These are phyloP conservation scores for Sclerotinia glacialis DNA, from an alignment of 2,329 filamentous ascomycete species.

Conservation along the genomic window DNA sequence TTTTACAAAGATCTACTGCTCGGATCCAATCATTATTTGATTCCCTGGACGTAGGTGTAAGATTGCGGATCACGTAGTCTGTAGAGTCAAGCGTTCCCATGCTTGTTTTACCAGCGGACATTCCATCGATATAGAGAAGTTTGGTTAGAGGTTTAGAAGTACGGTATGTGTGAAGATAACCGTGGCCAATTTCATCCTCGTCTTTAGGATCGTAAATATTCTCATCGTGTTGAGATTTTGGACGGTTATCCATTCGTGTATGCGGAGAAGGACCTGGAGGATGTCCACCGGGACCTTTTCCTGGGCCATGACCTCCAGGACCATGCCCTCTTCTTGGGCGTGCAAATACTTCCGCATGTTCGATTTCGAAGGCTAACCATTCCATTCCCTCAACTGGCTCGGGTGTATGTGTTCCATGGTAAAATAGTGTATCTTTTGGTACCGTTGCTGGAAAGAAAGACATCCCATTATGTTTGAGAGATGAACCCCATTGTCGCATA, in stretches of 20 bases:
- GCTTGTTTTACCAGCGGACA: slow-evolving; percentile 61
- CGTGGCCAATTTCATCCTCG: slow-evolving; percentile 35
- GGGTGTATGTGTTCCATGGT: slow-evolving; percentile 57
- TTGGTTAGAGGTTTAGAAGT: slow-evolving; percentile 53
- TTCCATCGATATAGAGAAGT: slow-evolving; percentile 69
- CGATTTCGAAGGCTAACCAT: slow-evolving; percentile 75
- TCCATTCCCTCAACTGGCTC: slow-evolving; percentile 54
- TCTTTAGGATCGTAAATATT: not conserved
- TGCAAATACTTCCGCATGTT: slow-evolving; percentile 68
- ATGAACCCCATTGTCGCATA: slow-evolving; percentile 71
- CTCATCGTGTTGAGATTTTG: not conserved
- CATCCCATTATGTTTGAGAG: slow-evolving; percentile 73
- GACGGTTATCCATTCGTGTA: not conserved
- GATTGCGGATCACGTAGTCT: slow-evolving; percentile 53
- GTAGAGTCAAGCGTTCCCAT: slow-evolving; percentile 68
- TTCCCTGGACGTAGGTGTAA: not conserved
- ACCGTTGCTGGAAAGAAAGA: slow-evolving; percentile 65
- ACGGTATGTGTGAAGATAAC: slow-evolving; percentile 66
- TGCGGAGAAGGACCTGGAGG: slow-evolving; percentile 21
- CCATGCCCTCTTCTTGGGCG: slow-evolving; percentile 23
- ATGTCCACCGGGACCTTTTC: slow-evolving; percentile 2
- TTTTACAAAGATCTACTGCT: slow-evolving; percentile 54
- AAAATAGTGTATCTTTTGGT: slow-evolving; percentile 61
- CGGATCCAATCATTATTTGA: slow-evolving; percentile 50
- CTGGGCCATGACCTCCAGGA: slow-evolving; percentile 21